Evolutionary conservation across 1,284 basidiomycete genomes (phyloP), one percentile per base, ranked within the genome.

Genomic region (Gomphus sp.): DNA sequence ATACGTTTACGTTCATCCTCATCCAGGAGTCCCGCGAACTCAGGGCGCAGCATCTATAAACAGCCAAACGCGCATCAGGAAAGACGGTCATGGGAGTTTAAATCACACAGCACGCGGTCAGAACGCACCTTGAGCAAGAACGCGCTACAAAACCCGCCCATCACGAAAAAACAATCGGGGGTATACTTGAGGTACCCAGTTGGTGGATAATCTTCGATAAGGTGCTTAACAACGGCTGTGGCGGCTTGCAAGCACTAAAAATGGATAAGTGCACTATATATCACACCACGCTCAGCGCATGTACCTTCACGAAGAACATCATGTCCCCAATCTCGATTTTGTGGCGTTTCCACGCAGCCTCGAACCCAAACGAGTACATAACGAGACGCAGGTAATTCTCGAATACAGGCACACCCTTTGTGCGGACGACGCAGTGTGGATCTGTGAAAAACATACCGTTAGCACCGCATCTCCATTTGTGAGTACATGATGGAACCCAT

Each of bases 391-490:
- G 61, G 45, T 64, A 64, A 48, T 61, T 61, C 43, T 45, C 52
- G 31, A 59, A 55, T 8, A 61, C 37, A 14, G 60, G 60, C 28
- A 61, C 53, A 6, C 57, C 52, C 28, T 55, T 39, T 14, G 47
- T 47, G 37, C 89, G 80, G 73, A 91, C 82, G 43, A 71, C 74
- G 63, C 75, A 80, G 4, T 76, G 78, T 4, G 77, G 70, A 66
- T 89, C 88, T 88, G 55, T 31, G n/a, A 34, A 18, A 25, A 50
- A 8, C 12, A 10, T 36, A 39, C 10, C 36, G 18, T 52, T 12
- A 36, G 22, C 49, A 33, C 7, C n/a, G 25, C 22, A n/a, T 41
- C 4, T 8, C 5, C 2, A 49, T 5, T 5, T 31, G 7, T 14
- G 16, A 33, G 8, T 14, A 18, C n/a, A 39, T 12, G 58, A 69